Evolutionary conservation across 192 early-diverging fungal species (phyloP).

Genomic region (Coemansia sp.): DNA sequence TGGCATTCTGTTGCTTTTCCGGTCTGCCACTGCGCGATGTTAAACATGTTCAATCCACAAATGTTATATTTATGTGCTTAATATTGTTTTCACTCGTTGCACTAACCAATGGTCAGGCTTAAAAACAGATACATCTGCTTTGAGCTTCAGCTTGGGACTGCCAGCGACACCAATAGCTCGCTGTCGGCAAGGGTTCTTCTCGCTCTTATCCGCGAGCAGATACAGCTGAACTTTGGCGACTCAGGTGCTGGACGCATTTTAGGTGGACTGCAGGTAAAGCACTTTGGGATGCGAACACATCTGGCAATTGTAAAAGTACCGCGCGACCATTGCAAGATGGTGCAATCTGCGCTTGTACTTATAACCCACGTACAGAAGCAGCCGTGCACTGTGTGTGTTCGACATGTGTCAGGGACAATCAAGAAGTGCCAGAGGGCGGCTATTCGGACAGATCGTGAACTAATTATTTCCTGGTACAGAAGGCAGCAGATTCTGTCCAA

Average conservation of each 20-base stretch:
- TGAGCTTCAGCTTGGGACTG: conserved; percentile 24
- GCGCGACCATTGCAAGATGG: conserved; percentile 52
- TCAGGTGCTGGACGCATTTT: conserved; percentile 29
- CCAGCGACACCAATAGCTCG: background rate
- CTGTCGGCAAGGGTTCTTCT: conserved; percentile 14
- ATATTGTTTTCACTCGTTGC: background rate
- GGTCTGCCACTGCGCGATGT: background rate
- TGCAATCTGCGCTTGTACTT: conserved; percentile 25
- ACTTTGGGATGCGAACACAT: conserved; percentile 31
- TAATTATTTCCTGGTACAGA: conserved; percentile 38
- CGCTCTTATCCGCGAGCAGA: conserved; percentile 32
- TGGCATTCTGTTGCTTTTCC: too few relatives aligned
- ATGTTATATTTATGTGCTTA: background rate
- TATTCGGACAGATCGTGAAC: conserved; percentile 35
- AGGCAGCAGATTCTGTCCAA: conserved; percentile 20
- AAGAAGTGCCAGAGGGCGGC: conserved; percentile 51
- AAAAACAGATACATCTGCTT: conserved; percentile 55
- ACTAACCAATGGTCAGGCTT: conserved; percentile 38
- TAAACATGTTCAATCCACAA: background rate
- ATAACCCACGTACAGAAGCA: conserved; percentile 24
- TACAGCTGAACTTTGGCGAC: conserved; percentile 48
- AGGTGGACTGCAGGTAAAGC: conserved; percentile 42
- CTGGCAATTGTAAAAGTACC: conserved; percentile 46
- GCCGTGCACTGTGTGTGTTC: conserved; percentile 28
- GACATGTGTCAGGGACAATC: conserved; percentile 50